These are phyloP conservation scores for Rutstroemia sp. DNA, from an alignment of 2,329 filamentous ascomycete genomes.

Conservation along the genomic window DNA sequence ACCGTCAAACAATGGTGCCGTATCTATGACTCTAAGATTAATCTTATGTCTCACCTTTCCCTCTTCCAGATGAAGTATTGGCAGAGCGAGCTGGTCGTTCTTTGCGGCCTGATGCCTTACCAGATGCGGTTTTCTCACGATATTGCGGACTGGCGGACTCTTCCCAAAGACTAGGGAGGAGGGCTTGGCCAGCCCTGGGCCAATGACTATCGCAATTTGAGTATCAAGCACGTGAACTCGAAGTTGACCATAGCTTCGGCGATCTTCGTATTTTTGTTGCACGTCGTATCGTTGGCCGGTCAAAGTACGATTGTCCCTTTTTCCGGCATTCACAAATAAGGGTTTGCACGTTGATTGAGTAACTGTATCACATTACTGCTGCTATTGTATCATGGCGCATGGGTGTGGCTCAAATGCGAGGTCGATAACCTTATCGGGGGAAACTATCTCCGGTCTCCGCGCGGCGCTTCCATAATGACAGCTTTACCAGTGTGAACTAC, in stretches of 20 bases:
- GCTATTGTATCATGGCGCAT: background rate
- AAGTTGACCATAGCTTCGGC: background rate
- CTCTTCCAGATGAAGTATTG: background rate
- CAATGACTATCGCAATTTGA: background rate
- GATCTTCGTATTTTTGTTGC: conserved; percentile 1
- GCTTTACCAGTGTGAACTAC: conserved; percentile 3
- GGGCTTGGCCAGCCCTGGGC: background rate
- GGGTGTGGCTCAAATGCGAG: background rate
- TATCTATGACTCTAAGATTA: background rate
- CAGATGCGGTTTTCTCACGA: no score
- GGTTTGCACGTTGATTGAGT: background rate
- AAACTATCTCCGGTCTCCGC: background rate
- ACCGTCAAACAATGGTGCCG: background rate
- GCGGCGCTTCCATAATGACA: conserved; percentile 3
- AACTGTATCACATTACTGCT: background rate
- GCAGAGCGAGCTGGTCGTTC: background rate
- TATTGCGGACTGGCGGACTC: background rate
- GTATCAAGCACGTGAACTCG: background rate
- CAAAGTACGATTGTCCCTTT: background rate
- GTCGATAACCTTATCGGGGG: background rate
- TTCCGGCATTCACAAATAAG: background rate
- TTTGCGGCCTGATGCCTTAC: no score
- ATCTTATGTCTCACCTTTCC: background rate
- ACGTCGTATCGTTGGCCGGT: conserved; percentile 2
- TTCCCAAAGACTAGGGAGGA: background rate